Evolutionary conservation across 2,329 filamentous ascomycete genomes (phyloP).

Genomic region (Fusarium lyarnte): DNA sequence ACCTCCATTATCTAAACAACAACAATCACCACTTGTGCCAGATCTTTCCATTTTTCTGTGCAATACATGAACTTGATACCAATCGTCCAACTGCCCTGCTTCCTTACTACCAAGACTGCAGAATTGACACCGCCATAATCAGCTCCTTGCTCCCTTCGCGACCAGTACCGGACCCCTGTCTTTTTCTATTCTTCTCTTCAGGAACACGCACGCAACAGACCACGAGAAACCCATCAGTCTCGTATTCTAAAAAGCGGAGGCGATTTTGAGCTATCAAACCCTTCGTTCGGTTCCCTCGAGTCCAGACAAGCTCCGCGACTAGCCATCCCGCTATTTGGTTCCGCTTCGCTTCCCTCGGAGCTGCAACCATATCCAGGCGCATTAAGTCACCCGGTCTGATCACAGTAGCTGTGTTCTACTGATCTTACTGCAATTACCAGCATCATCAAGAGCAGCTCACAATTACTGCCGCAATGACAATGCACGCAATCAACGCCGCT

Average conservation of each 20-base stretch:
- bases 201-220: slow-evolving; percentile 23
- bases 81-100: background rate
- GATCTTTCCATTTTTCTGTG: background rate
- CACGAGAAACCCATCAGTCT: slow-evolving; percentile 31
- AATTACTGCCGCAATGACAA: slow-evolving; percentile 42
- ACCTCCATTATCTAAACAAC: slow-evolving; percentile 10
- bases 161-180: slow-evolving; percentile 16
- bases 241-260: slow-evolving; percentile 35
- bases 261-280: slow-evolving; percentile 16
- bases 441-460: background rate
- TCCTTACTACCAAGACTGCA: background rate
- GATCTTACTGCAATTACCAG: background rate
- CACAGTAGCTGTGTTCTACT: background rate
- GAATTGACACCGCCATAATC: slow-evolving; percentile 25
- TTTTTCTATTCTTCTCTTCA: background rate
- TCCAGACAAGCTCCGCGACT: slow-evolving; percentile 27
- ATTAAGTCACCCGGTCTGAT: background rate
- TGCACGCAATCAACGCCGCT: slow-evolving; percentile 65
- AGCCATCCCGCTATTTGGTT: slow-evolving; percentile 29
- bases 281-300: slow-evolving; percentile 10
- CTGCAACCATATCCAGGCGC: slow-evolving; percentile 24
- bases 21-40: slow-evolving; percentile 6
- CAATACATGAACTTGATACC: slow-evolving; percentile 29
- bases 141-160: slow-evolving; percentile 6
- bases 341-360: slow-evolving; percentile 14